Base-by-base conservation (phyloP, 1,139 yeast species). In the Pichia sp. region DNA sequence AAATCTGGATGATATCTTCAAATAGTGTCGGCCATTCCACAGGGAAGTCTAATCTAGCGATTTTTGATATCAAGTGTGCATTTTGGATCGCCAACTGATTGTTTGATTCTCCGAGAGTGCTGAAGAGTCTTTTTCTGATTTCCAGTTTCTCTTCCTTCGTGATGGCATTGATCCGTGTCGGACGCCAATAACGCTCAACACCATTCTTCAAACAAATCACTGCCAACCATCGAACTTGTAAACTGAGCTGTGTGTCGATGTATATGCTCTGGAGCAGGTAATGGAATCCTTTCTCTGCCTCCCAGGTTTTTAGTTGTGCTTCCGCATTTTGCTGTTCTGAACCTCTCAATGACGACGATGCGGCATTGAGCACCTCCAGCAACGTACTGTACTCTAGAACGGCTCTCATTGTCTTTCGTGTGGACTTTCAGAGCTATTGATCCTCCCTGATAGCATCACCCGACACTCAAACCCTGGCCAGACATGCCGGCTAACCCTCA, bases 181-280 rank as follows among this genome's bases (percentile, higher is more conserved):
- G 72, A 53, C 96, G 73, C 98, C 98, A 91, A 62, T 82, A 82
- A 61, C 78, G 82, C 31, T 88, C 96, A 23, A 88, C 73, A 1
- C 96, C 95, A 67, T 91, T 93, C 63, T 93, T 93, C 66, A 93
- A 81, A 59, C 87, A 87, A 44, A 93, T 91, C 3, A 89, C 76
- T 0, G 96, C 91, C 42, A 91, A 72, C 96, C 96, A 89, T 62
- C 98, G 73, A 8, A 81, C 74, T 55, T 85, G 87, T 28, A 85
- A 68, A 0, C 88, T 78, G 16, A 79, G 61, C 0, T 80, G 75
- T 5, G 74, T 66, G 58, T 85, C 82, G 52, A 82, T 71, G 65
- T 87, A 90, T 0, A 87, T 75, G 2, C 75, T 63, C 53, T 70
- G 70, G 7, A 67, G 52, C 7, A 62, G 47, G 43, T 55, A 66